Evolutionary conservation across 352 stramenopile genomes (phyloP).

Genomic region (Blastocystis sp.): DNA sequence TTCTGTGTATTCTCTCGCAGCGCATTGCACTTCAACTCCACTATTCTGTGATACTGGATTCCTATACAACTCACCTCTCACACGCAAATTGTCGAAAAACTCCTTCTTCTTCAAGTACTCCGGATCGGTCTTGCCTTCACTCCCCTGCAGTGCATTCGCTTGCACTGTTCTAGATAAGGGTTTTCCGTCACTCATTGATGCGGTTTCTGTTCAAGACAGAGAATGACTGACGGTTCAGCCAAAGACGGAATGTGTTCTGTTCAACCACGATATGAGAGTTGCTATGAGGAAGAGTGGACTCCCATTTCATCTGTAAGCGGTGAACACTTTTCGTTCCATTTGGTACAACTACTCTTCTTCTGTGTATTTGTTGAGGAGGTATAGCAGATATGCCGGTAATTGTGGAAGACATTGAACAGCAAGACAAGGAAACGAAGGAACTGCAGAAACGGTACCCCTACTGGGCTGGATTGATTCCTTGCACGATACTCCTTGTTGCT

Average conservation of each 20-base stretch:
- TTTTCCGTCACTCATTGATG: neutral
- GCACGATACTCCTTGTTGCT: neutral
- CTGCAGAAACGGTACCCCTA: constrained; percentile 6
- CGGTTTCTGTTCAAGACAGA: neutral
- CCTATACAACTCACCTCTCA: constrained; percentile 21
- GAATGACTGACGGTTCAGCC: too few relatives aligned
- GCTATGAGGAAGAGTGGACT: too few relatives aligned
- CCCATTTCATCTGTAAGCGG: too few relatives aligned
- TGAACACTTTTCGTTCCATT: neutral
- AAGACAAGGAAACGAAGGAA: neutral
- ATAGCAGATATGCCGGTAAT: neutral
- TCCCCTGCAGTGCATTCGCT: neutral
- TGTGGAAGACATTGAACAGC: constrained; percentile 8
- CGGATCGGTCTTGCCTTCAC: constrained; percentile 43
- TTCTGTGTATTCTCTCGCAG: constrained; percentile 45
- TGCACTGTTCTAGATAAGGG: neutral
- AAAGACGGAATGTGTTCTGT: too few relatives aligned
- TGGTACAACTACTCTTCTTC: neutral
- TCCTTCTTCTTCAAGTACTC: constrained; percentile 63
- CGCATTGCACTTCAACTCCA: constrained; percentile 44
- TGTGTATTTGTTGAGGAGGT: neutral
- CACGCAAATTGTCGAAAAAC: constrained; percentile 55
- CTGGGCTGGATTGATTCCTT: constrained; percentile 44
- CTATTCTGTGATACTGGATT: neutral
- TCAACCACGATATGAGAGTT: too few relatives aligned